A percentile compares a stretch with the other conserved stretches of the same genome.
Conservation (phyloP, 176 grass and related monocot genomes). For the Puccinellia tenuiflora region DNA sequence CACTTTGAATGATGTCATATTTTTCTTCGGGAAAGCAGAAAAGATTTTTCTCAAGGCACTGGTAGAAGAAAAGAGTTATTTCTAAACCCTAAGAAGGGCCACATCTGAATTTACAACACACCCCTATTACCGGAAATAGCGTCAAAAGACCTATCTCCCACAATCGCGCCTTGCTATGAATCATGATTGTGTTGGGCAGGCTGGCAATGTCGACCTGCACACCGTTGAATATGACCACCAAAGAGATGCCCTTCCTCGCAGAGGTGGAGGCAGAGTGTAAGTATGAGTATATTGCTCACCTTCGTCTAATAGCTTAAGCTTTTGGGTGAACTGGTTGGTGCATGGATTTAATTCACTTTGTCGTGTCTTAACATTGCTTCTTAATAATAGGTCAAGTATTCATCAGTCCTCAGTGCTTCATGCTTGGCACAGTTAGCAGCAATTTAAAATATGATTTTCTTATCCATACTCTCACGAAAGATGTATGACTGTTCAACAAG, state of each 20-base stretch:
- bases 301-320: background rate
- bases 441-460: background rate
- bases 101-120: background rate
- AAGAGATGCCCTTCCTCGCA: background rate
- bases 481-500: conserved; percentile 18
- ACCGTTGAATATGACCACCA: background rate
- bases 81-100: background rate
- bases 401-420: background rate
- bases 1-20: background rate
- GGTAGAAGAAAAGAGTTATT: background rate
- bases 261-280: background rate
- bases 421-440: background rate
- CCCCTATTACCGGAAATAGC: background rate
- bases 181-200: background rate
- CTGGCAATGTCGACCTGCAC: background rate
- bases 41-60: background rate
- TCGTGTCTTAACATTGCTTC: background rate
- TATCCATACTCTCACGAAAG: background rate
- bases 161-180: background rate
- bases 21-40: background rate
- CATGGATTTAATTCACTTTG: background rate
- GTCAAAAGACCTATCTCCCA: background rate
- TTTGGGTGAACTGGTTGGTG: background rate
- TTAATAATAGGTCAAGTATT: background rate
- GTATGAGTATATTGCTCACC: background rate